Evolutionary conservation across 2,329 filamentous ascomycete genomes (phyloP).

Genomic region (Falciphora oryzae): DNA sequence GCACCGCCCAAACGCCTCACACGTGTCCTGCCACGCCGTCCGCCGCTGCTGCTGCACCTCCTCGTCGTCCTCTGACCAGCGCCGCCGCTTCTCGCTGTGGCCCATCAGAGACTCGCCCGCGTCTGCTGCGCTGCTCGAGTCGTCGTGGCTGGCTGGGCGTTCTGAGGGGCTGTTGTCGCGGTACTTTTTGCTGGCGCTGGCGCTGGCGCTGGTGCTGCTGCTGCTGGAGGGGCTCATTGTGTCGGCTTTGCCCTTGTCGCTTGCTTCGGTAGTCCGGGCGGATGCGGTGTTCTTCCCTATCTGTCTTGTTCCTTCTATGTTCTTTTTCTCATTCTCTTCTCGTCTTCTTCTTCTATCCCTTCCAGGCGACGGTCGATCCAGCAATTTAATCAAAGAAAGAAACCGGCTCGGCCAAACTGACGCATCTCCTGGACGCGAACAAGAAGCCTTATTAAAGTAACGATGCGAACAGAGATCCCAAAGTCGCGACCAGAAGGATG

Average conservation of each 20-base stretch:
- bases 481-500: background rate
- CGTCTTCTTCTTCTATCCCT: too few species aligned
- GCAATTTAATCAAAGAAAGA: background rate
- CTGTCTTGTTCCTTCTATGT: background rate
- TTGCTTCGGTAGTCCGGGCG: too few species aligned
- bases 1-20: slow-evolving; percentile 8
- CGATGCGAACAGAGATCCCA: background rate
- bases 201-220: background rate
- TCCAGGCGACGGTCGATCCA: background rate
- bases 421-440: background rate
- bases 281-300: background rate
- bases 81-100: slow-evolving; percentile 5
- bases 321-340: background rate
- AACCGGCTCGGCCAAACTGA: background rate
- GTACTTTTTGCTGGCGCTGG: background rate
- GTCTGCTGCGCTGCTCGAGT: background rate
- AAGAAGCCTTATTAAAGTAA: background rate
- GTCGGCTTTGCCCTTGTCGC: background rate
- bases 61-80: background rate
- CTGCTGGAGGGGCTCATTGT: background rate
- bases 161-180: background rate
- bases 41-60: background rate
- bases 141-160: background rate
- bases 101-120: slow-evolving; percentile 7
- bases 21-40: background rate